These are phyloP conservation scores for Hymenochaete sp. DNA, from an alignment of 1,284 basidiomycete genomes.

Conservation along the genomic window DNA sequence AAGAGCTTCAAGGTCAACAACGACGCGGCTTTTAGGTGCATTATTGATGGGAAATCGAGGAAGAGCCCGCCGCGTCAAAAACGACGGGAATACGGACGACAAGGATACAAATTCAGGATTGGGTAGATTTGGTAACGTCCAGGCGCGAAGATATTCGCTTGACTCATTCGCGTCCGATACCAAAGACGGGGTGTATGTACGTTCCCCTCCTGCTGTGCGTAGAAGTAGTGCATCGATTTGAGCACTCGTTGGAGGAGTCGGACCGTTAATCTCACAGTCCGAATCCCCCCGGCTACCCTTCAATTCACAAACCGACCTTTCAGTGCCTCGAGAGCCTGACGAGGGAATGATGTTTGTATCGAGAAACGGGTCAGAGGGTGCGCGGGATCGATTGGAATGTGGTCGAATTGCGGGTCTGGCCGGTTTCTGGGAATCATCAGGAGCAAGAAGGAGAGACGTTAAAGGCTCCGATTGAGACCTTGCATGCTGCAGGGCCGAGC, in stretches of 20 bases:
- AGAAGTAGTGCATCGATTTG: slow-evolving; percentile 11
- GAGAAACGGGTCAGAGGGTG: slow-evolving; percentile 70
- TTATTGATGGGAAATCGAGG: slow-evolving; percentile 48
- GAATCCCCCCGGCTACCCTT: slow-evolving; percentile 3
- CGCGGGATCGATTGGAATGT: slow-evolving; percentile 53
- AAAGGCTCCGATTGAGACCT: slow-evolving; percentile 47
- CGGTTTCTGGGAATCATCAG: slow-evolving; percentile 28
- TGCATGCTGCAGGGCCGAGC: slow-evolving; percentile 36
- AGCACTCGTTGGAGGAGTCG: slow-evolving; percentile 6
- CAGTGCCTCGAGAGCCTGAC: slow-evolving; percentile 44
- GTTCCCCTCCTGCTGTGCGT: slow-evolving; percentile 12
- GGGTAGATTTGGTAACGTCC: slow-evolving; percentile 61
- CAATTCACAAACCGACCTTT: background rate
- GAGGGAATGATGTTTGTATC: slow-evolving; percentile 55
- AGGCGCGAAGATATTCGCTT: slow-evolving; percentile 32
- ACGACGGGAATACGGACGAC: slow-evolving; percentile 58
- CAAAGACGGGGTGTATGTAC: slow-evolving; percentile 11
- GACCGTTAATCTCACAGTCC: background rate
- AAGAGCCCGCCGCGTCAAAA: slow-evolving; percentile 50
- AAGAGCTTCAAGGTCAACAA: slow-evolving; percentile 54
- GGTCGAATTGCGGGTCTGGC: slow-evolving; percentile 33
- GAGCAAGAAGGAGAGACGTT: slow-evolving; percentile 29
- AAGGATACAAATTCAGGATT: slow-evolving; percentile 58
- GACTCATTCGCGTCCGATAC: slow-evolving; percentile 11
- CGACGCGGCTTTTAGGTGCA: slow-evolving; percentile 25